Percentiles rank a stretch among this genome's conserved stretches.
Conservation (phyloP, 768 basidiomycete species). For the Crepidotus variabilis region DNA sequence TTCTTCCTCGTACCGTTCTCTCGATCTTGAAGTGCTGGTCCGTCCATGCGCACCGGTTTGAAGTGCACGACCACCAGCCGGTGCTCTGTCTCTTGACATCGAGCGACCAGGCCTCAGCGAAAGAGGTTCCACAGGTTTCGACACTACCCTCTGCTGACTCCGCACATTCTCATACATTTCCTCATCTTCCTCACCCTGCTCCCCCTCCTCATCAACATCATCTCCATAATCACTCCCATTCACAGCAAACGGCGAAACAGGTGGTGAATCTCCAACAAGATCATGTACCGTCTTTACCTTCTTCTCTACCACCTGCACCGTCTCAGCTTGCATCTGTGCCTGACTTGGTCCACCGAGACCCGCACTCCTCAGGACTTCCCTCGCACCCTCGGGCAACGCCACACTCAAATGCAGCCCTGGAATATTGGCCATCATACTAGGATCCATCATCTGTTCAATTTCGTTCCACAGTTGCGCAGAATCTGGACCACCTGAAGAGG, state of each 20-base stretch:
- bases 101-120: background rate
- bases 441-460: slow-evolving; percentile 26
- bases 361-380: slow-evolving; percentile 20
- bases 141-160: slow-evolving; percentile 10
- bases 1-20: background rate
- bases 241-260: background rate
- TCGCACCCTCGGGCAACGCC: slow-evolving; percentile 18
- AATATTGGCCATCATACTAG: slow-evolving; percentile 18
- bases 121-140: background rate
- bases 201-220: slow-evolving; percentile 14
- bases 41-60: background rate
- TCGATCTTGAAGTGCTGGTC: background rate
- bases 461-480: slow-evolving; percentile 23
- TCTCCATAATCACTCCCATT: slow-evolving; percentile 14
- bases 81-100: background rate
- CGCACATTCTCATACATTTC: slow-evolving; percentile 9
- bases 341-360: slow-evolving; percentile 8
- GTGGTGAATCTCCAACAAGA: slow-evolving; percentile 21
- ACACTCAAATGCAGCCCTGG: slow-evolving; percentile 20
- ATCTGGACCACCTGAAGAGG: slow-evolving; percentile 18
- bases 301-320: background rate
- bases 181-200: slow-evolving; percentile 9
- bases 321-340: background rate
- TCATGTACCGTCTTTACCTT: slow-evolving; percentile 16
- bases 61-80: background rate